Conservation (phyloP, 495 filamentous ascomycete genomes). For the Penicillium desertorum region DNA sequence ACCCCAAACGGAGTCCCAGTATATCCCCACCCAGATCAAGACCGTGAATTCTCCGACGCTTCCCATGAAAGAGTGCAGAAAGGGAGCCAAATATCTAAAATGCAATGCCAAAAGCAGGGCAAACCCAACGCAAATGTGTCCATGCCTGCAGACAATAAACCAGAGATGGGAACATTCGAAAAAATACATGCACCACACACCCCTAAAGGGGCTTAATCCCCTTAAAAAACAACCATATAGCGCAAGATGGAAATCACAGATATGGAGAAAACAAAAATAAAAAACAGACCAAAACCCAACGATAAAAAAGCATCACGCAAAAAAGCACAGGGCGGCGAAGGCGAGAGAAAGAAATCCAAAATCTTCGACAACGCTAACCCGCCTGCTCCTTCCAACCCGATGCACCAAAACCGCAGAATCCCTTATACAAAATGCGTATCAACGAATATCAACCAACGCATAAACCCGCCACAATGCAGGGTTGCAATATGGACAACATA, state of each 20-base stretch:
- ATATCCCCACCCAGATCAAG: constrained; percentile 48
- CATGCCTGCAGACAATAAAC: constrained; percentile 12
- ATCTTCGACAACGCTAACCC: constrained; percentile 45
- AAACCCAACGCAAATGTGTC: constrained; percentile 11
- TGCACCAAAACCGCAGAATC: constrained; percentile 52
- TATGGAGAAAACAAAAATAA: constrained; percentile 27
- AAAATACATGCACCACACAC: constrained; percentile 30
- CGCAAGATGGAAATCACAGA: constrained; percentile 44
- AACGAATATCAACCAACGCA: constrained; percentile 62
- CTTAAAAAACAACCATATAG: constrained; percentile 35
- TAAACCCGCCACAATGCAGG: constrained; percentile 50
- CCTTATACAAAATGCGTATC: constrained; percentile 55
- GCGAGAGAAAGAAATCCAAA: constrained; percentile 34
- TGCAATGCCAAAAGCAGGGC: constrained; percentile 36
- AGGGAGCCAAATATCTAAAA: constrained; percentile 49
- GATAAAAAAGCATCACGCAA: constrained; percentile 29
- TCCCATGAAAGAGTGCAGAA: constrained; percentile 45
- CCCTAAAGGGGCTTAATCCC: constrained; percentile 5
- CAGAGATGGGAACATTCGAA: constrained; percentile 20
- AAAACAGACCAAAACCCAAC: constrained; percentile 35
- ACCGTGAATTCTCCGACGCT: constrained; percentile 50
- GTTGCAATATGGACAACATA: constrained; percentile 45
- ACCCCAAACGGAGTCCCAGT: constrained; percentile 49
- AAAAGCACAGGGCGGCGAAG: constrained; percentile 35
- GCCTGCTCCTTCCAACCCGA: constrained; percentile 53